phyloP scores from a whole-genome alignment of 495 filamentous ascomycete genomes.

The Aspergillus panamensis region DNA sequence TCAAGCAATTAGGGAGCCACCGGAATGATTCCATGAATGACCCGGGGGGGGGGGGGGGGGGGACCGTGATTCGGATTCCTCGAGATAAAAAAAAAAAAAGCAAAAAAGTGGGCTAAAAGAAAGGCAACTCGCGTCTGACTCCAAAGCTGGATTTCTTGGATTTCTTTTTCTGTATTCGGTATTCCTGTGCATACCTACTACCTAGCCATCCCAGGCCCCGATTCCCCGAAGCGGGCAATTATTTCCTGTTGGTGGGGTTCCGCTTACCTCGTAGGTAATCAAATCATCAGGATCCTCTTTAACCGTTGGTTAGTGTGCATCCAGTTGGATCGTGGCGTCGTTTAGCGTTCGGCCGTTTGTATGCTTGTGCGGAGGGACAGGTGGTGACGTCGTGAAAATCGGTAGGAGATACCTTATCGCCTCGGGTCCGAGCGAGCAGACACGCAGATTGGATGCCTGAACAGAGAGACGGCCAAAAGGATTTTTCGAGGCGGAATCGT shows the following conservation, averaged over 20 bases:
- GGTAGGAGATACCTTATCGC: not conserved
- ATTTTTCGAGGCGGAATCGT: no score
- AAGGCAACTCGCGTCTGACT: not conserved
- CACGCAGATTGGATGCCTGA: no score
- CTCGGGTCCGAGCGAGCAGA: no score
- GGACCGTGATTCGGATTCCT: not conserved
- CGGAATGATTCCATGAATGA: not conserved
- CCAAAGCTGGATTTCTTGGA: not conserved
- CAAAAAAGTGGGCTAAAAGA: not conserved
- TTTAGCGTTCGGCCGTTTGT: slow-evolving; percentile 13
- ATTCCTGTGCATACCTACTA: slow-evolving; percentile 1
- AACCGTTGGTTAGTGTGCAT: slow-evolving; percentile 16
- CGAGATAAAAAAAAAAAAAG: not conserved
- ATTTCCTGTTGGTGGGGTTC: not conserved
- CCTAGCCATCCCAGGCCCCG: not conserved
- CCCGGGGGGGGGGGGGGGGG: not conserved
- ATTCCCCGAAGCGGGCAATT: not conserved
- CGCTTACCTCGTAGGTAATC: not conserved
- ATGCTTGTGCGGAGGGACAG: slow-evolving; percentile 15
- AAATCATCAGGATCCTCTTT: not conserved
- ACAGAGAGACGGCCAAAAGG: no score
- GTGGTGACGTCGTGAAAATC: slow-evolving; percentile 12
- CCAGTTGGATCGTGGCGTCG: slow-evolving; percentile 16
- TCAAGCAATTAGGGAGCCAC: not conserved
- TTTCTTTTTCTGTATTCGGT: slow-evolving; percentile 1